A percentile compares a stretch with the other conserved stretches of the same genome.
Evolutionary conservation across 2,329 filamentous ascomycete genomes (phyloP).

Genomic region (Exophiala viscosa): DNA sequence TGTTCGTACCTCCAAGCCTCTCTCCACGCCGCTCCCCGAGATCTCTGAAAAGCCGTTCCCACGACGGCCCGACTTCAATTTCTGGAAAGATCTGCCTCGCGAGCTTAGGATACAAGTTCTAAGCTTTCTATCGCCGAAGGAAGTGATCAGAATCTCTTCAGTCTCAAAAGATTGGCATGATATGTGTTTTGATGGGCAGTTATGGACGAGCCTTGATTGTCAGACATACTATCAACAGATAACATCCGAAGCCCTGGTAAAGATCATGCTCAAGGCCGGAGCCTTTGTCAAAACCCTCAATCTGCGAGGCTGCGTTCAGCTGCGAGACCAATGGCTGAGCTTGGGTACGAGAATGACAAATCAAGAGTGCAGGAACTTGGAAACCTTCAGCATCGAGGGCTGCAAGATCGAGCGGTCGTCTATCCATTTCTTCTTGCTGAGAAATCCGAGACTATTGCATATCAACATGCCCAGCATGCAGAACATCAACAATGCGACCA

Average conservation of each 20-base stretch:
- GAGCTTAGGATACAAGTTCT: conserved; percentile 80
- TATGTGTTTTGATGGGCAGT: conserved; percentile 88
- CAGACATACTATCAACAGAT: conserved; percentile 86
- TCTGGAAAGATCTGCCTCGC: conserved; percentile 76
- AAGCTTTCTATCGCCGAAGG: conserved; percentile 69
- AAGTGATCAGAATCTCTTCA: conserved; percentile 73
- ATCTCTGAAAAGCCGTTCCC: conserved; percentile 33
- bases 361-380: conserved; percentile 73
- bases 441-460: conserved; percentile 73
- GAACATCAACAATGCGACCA: conserved; percentile 75
- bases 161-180: conserved; percentile 75
- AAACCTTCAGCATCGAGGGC: conserved; percentile 83
- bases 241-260: conserved; percentile 74
- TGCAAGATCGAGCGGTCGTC: conserved; percentile 77
- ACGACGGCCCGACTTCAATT: conserved; percentile 52
- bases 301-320: conserved; percentile 82
- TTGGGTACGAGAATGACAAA: conserved; percentile 68
- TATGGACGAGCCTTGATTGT: conserved; percentile 82
- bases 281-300: conserved; percentile 91
- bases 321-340: conserved; percentile 73
- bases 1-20: conserved; percentile 43
- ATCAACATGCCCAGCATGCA: conserved; percentile 81
- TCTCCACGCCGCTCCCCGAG: conserved; percentile 22
- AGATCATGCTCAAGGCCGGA: conserved; percentile 78
- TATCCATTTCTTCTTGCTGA: conserved; percentile 73